A percentile compares a stretch with the other conserved stretches of the same genome.
Evolutionary conservation across 2,329 filamentous ascomycete species (phyloP).

Genomic region (Chaetothyriales sp.): DNA sequence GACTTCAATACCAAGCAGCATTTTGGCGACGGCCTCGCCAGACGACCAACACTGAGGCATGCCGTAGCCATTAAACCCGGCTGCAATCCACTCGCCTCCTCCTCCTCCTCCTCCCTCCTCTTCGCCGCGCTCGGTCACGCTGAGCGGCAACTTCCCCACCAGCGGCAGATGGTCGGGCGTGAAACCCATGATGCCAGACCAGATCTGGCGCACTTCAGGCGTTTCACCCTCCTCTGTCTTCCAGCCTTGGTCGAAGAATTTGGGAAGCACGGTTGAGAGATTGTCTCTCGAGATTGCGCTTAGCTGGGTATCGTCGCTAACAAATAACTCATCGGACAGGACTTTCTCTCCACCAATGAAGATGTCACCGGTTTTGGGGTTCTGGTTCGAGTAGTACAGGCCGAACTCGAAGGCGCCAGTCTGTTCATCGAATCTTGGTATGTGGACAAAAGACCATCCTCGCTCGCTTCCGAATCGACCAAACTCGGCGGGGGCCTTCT

Average conservation of each 20-base stretch:
- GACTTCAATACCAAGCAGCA: slow-evolving; percentile 6
- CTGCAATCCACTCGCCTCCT: slow-evolving; percentile 19
- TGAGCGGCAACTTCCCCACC: slow-evolving; percentile 15
- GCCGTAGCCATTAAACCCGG: slow-evolving; percentile 20
- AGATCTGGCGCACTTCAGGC: slow-evolving; percentile 14
- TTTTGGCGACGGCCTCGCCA: slow-evolving; percentile 17
- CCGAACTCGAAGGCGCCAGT: slow-evolving; percentile 5
- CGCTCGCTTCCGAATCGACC: background rate
- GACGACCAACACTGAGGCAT: slow-evolving; percentile 18
- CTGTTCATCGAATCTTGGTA: background rate
- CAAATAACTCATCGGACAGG: slow-evolving; percentile 8
- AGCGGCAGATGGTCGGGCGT: slow-evolving; percentile 19
- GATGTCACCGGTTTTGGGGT: slow-evolving; percentile 13
- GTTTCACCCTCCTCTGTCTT: background rate
- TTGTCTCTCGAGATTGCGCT: background rate
- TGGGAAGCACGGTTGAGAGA: slow-evolving; percentile 1
- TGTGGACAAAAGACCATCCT: slow-evolving; percentile 2
- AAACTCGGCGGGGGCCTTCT: slow-evolving; percentile 17
- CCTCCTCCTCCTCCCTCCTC: slow-evolving; percentile 3
- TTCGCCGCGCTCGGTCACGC: slow-evolving; percentile 6
- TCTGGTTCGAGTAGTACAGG: slow-evolving; percentile 13
- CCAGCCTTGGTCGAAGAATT: slow-evolving; percentile 2
- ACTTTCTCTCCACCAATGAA: slow-evolving; percentile 15
- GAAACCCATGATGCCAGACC: slow-evolving; percentile 21
- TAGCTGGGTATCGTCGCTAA: slow-evolving; percentile 10